Conservation (phyloP, 2,329 filamentous ascomycete species). For the Iodosphaeria phyllophila region DNA sequence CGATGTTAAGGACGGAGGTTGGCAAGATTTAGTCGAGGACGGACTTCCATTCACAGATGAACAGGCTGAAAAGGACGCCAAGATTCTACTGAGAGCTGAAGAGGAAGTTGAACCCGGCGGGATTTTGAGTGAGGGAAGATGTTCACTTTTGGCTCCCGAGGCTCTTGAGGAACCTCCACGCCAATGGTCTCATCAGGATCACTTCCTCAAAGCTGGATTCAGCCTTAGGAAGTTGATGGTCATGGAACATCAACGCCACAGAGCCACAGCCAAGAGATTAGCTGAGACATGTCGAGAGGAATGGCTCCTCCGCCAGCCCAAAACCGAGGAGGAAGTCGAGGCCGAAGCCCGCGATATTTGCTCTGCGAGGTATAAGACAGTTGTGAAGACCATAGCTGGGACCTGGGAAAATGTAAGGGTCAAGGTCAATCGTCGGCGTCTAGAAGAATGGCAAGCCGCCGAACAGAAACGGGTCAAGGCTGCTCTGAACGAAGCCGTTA, state of each 20-base stretch:
- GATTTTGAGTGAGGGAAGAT: slow-evolving; percentile 49
- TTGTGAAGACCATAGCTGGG: slow-evolving; percentile 37
- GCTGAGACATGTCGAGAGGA: slow-evolving; percentile 63
- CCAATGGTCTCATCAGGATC: slow-evolving; percentile 77
- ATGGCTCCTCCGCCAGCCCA: slow-evolving; percentile 56
- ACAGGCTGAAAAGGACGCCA: slow-evolving; percentile 48
- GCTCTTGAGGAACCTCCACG: slow-evolving; percentile 51
- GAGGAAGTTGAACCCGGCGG: slow-evolving; percentile 59
- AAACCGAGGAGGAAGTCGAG: slow-evolving; percentile 64
- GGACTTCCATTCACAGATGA: slow-evolving; percentile 38
- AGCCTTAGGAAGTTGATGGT: slow-evolving; percentile 68
- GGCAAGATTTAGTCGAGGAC: slow-evolving; percentile 33
- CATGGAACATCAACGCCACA: slow-evolving; percentile 62
- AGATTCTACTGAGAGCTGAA: slow-evolving; percentile 49
- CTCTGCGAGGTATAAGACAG: slow-evolving; percentile 49
- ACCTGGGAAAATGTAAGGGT: slow-evolving; percentile 46
- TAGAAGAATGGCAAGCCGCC: slow-evolving; percentile 45
- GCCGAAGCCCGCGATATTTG: slow-evolving; percentile 54
- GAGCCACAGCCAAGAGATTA: slow-evolving; percentile 55
- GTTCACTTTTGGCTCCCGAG: slow-evolving; percentile 57
- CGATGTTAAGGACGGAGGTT: slow-evolving; percentile 38
- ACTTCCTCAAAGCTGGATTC: slow-evolving; percentile 60
- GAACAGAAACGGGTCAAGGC: slow-evolving; percentile 46
- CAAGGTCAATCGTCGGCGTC: slow-evolving; percentile 39
- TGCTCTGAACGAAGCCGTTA: slow-evolving; percentile 56